Conservation (phyloP, 495 filamentous ascomycete genomes). For the Evansstolkia leycettana region DNA sequence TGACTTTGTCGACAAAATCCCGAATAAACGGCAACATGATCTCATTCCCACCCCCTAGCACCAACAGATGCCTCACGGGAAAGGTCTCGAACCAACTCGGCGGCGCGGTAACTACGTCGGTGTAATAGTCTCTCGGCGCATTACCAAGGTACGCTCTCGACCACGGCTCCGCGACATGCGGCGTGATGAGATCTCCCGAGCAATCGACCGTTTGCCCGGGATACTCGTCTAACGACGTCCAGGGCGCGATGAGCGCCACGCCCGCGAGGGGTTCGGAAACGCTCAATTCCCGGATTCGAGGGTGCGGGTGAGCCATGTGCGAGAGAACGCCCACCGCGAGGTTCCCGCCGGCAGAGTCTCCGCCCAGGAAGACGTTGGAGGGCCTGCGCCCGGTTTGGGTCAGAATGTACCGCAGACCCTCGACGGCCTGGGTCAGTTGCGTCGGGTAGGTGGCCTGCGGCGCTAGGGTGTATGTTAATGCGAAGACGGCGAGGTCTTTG, state of each 20-base stretch:
- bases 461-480: constrained; percentile 47
- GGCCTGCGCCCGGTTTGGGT: constrained; percentile 26
- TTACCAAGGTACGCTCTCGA: constrained; percentile 33
- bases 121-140: constrained; percentile 39
- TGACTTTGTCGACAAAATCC: constrained; percentile 32
- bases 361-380: constrained; percentile 38
- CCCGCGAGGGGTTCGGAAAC: constrained; percentile 22
- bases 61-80: constrained; percentile 35
- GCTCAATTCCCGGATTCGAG: constrained; percentile 22
- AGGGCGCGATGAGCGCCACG: constrained; percentile 44
- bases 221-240: constrained; percentile 37
- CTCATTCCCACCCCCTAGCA: constrained; percentile 47
- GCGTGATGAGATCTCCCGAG: constrained; percentile 39
- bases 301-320: constrained; percentile 50
- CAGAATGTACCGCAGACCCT: constrained; percentile 39
- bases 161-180: constrained; percentile 31
- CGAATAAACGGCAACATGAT: constrained; percentile 46
- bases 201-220: constrained; percentile 31
- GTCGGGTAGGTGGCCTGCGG: constrained; percentile 45
- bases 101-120: constrained; percentile 37
- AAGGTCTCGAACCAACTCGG: constrained; percentile 39
- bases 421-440: constrained; percentile 45
- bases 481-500: constrained; percentile 36
- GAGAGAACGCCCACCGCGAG: constrained; percentile 43
- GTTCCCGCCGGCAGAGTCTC: constrained; percentile 58